These are phyloP conservation scores for Fusarium begoniae DNA, from an alignment of 2,329 filamentous ascomycete species.

Conservation along the genomic window DNA sequence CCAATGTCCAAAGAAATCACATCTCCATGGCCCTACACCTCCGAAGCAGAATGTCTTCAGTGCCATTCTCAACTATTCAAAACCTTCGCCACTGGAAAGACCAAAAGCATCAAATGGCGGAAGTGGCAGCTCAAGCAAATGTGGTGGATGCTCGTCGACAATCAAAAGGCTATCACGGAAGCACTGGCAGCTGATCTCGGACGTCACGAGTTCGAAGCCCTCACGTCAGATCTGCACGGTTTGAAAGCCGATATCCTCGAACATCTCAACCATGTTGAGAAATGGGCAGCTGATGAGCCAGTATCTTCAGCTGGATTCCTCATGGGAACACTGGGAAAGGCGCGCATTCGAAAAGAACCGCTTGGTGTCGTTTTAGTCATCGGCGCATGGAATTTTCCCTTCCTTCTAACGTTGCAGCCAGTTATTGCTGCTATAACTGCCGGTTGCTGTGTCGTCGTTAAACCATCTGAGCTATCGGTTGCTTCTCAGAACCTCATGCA, in stretches of 20 bases:
- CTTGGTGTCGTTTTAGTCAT: constrained; percentile 56
- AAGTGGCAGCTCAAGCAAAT: constrained; percentile 53
- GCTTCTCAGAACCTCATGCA: constrained; percentile 49
- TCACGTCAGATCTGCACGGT: constrained; percentile 43
- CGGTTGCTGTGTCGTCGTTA: constrained; percentile 53
- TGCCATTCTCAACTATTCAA: neutral
- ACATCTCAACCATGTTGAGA: constrained; percentile 50
- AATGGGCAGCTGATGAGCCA: constrained; percentile 51
- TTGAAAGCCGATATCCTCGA: constrained; percentile 49
- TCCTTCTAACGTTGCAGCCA: constrained; percentile 50
- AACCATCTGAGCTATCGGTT: constrained; percentile 54
- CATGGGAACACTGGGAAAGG: constrained; percentile 42
- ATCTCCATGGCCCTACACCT: neutral
- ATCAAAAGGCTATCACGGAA: constrained; percentile 45
- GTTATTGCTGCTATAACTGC: constrained; percentile 55
- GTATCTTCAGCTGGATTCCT: constrained; percentile 42
- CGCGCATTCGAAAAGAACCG: constrained; percentile 53
- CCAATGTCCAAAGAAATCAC: neutral
- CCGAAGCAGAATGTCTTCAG: neutral
- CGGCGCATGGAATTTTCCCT: constrained; percentile 58
- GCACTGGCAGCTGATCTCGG: constrained; percentile 49
- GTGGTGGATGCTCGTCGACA: constrained; percentile 54
- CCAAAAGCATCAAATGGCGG: constrained; percentile 51
- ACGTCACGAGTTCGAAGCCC: constrained; percentile 47
- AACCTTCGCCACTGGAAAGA: constrained; percentile 34